These are phyloP conservation scores for Cyphellophora attinorum DNA, from an alignment of 2,329 filamentous ascomycete genomes.

Conservation along the genomic window DNA sequence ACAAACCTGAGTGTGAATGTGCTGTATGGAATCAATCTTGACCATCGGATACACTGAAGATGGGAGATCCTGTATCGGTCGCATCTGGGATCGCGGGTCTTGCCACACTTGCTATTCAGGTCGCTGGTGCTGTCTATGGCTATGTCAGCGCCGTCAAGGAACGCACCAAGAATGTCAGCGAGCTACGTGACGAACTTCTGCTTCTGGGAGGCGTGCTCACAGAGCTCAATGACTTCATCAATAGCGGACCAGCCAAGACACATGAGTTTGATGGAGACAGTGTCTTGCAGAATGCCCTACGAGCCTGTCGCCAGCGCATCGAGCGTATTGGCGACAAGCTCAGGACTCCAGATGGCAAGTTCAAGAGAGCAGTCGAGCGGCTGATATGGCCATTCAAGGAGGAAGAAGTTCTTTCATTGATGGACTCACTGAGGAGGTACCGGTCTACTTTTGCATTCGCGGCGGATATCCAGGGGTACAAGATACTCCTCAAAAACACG, in stretches of 20 bases:
- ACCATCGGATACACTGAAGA: conserved; percentile 13
- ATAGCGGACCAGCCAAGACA: conserved; percentile 7
- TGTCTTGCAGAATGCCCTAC: conserved; percentile 14
- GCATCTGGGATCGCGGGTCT: conserved; percentile 16
- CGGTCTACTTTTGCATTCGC: conserved; percentile 16
- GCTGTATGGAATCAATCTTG: too few species aligned
- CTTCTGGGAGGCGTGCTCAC: conserved; percentile 15
- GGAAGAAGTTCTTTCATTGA: conserved; percentile 14
- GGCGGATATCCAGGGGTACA: conserved; percentile 13
- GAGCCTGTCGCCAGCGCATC: conserved; percentile 13
- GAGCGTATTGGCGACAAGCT: conserved; percentile 16
- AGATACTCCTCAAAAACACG: conserved; percentile 12
- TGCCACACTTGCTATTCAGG: conserved; percentile 12
- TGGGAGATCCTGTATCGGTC: conserved; percentile 8
- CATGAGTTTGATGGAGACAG: conserved; percentile 10
- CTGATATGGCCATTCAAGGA: conserved; percentile 18
- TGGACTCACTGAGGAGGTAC: conserved; percentile 13
- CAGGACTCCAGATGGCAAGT: conserved; percentile 8
- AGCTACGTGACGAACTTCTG: conserved; percentile 15
- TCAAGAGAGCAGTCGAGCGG: conserved; percentile 13
- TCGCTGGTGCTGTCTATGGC: conserved; percentile 9
- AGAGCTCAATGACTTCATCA: conserved; percentile 13
- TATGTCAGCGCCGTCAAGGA: conserved; percentile 16
- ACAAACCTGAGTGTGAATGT: too few species aligned
- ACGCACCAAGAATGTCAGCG: conserved; percentile 12